Conservation (phyloP, 805 yeast species). For the Ogataea siamensis region DNA sequence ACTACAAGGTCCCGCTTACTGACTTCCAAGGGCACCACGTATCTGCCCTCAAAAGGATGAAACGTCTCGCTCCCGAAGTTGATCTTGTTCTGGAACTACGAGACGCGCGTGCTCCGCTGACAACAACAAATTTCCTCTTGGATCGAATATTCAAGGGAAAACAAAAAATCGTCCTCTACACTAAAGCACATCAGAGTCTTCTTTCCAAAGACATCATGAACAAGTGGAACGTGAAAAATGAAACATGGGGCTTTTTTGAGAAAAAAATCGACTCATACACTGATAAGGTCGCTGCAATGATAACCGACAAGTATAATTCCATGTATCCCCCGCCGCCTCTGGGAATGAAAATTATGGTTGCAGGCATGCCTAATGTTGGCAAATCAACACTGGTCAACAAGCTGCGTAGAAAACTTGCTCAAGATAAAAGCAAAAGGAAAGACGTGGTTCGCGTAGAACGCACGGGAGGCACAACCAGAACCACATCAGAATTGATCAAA, state of each 20-base stretch:
- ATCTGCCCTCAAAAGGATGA: conserved; percentile 67
- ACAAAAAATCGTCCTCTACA: conserved; percentile 64
- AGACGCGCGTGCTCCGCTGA: conserved; percentile 86
- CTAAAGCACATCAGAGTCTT: conserved; percentile 66
- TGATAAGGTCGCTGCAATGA: conserved; percentile 44
- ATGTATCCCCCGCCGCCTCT: conserved; percentile 76
- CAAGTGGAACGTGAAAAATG: conserved; percentile 32
- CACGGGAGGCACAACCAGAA: conserved; percentile 86
- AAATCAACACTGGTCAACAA: conserved; percentile 84
- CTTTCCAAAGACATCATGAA: conserved; percentile 33
- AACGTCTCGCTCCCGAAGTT: conserved; percentile 70
- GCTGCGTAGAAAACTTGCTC: conserved; percentile 44
- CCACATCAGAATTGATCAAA: conserved; percentile 71
- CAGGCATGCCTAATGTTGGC: conserved; percentile 98
- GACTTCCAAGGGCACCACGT: conserved; percentile 92
- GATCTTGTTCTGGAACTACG: conserved; percentile 82
- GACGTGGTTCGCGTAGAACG: conserved; percentile 86
- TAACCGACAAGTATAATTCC: conserved; percentile 43
- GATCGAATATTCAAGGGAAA: conserved; percentile 60
- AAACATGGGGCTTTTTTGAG: conserved; percentile 44
- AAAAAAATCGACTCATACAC: conserved; percentile 53
- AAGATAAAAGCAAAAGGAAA: conserved; percentile 22
- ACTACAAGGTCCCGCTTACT: conserved; percentile 63
- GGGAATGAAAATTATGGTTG: conserved; percentile 72
- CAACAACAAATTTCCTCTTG: conserved; percentile 77